Conservation (phyloP, 1,139 yeast genomes). For the Geotrichum klebahnii region DNA sequence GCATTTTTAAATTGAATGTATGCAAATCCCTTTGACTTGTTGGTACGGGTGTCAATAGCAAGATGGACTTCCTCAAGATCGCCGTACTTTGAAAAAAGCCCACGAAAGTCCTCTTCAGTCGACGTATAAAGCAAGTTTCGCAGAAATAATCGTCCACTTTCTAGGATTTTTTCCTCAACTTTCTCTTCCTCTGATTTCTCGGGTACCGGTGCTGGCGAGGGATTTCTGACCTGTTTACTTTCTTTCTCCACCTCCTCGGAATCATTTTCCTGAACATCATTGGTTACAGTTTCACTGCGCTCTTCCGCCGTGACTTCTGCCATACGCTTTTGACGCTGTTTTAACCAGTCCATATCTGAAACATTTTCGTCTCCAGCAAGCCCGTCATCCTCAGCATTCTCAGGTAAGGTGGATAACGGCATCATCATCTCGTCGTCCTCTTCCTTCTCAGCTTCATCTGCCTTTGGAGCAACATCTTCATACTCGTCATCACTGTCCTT, state of each 20-base stretch:
- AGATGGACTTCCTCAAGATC: constrained; percentile 60
- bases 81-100: constrained; percentile 51
- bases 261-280: constrained; percentile 22
- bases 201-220: constrained; percentile 23
- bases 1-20: constrained; percentile 67
- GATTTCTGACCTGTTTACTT: constrained; percentile 27
- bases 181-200: constrained; percentile 46
- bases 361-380: constrained; percentile 52
- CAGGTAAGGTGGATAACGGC: constrained; percentile 21
- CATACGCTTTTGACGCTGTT: constrained; percentile 69
- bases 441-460: constrained; percentile 27
- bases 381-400: constrained; percentile 29
- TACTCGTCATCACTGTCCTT: constrained; percentile 34
- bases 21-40: constrained; percentile 89
- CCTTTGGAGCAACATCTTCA: constrained; percentile 24
- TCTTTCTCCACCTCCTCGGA: constrained; percentile 25
- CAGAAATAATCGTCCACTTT: constrained; percentile 79
- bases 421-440: constrained; percentile 29
- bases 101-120: constrained; percentile 70
- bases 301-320: constrained; percentile 46
- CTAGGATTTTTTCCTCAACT: constrained; percentile 50
- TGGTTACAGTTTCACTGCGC: constrained; percentile 22
- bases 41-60: constrained; percentile 86
- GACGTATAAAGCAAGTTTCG: constrained; percentile 81
- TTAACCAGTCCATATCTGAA: constrained; percentile 87